Conservation (phyloP, 2,329 filamentous ascomycete species). For the Tolypocladium inflatum region DNA sequence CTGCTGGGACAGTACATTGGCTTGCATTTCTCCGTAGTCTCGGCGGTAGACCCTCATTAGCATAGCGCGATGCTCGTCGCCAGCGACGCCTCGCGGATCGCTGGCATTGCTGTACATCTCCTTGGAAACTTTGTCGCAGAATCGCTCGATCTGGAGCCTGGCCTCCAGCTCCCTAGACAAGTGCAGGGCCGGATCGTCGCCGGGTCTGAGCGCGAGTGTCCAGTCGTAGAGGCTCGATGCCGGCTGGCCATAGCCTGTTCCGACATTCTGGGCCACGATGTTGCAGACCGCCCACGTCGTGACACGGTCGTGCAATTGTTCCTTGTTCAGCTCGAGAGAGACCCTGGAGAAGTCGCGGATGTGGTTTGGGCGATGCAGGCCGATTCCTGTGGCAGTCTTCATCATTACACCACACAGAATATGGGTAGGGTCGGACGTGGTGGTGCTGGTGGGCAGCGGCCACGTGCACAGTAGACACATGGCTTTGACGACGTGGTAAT, state of each 20-base stretch:
- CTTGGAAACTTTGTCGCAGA: constrained; percentile 69
- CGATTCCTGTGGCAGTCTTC: constrained; percentile 77
- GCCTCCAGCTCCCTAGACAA: constrained; percentile 55
- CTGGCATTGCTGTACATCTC: constrained; percentile 72
- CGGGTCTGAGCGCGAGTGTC: constrained; percentile 54
- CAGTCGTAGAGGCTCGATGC: constrained; percentile 70
- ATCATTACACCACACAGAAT: constrained; percentile 79
- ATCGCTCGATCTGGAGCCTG: constrained; percentile 61
- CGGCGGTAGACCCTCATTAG: constrained; percentile 57
- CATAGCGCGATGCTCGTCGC: constrained; percentile 57
- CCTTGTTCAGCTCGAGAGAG: constrained; percentile 64
- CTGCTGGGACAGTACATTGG: constrained; percentile 47
- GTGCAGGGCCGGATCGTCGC: constrained; percentile 49
- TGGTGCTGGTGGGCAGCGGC: constrained; percentile 75
- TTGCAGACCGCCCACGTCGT: constrained; percentile 81
- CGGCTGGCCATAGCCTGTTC: constrained; percentile 76
- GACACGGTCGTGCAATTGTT: constrained; percentile 69
- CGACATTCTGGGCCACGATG: constrained; percentile 70
- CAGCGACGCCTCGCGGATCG: constrained; percentile 59
- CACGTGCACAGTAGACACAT: constrained; percentile 72
- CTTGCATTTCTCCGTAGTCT: constrained; percentile 54
- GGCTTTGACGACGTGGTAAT: constrained; percentile 73
- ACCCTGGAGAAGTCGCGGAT: constrained; percentile 76
- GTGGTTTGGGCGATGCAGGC: constrained; percentile 70
- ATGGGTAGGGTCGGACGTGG: constrained; percentile 71